These are phyloP conservation scores for Cryptococcus jaspeensis DNA, from an alignment of 1,284 basidiomycete species.

Conservation along the genomic window DNA sequence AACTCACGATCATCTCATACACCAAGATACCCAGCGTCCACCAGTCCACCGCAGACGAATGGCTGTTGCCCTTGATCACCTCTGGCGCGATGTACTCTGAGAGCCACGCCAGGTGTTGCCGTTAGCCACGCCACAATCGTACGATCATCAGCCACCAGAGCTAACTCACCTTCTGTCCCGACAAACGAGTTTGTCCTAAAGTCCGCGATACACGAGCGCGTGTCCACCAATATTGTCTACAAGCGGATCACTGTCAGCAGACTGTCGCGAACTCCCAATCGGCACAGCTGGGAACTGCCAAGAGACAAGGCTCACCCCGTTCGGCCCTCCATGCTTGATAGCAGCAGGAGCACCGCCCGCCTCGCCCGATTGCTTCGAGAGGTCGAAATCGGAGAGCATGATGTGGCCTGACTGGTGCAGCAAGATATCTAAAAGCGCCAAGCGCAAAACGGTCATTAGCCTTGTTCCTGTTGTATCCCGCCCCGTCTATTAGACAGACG, in stretches of 20 bases:
- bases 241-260: background rate
- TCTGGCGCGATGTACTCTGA: constrained; percentile 96
- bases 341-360: constrained; percentile 84
- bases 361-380: constrained; percentile 91
- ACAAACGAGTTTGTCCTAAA: constrained; percentile 99
- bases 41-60: constrained; percentile 99
- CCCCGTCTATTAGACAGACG: background rate
- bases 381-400: constrained; percentile 98
- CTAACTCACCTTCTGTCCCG: constrained; percentile 84
- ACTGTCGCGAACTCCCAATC: too few relatives aligned
- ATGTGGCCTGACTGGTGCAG: constrained; percentile 98
- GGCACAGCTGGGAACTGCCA: constrained; percentile 7
- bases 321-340: constrained; percentile 81
- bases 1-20: constrained; percentile 98
- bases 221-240: constrained; percentile 67
- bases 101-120: too few relatives aligned
- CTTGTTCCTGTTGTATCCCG: too few relatives aligned
- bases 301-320: constrained; percentile 66
- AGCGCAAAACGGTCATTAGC: too few relatives aligned
- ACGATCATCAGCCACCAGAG: constrained; percentile 13
- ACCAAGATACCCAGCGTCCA: constrained; percentile 98
- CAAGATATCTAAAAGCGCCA: constrained; percentile 72
- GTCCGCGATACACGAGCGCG: constrained; percentile 93
- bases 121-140: constrained; percentile 43
- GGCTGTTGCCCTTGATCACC: constrained; percentile 95